A percentile compares a stretch with the other conserved stretches of the same genome.
These are phyloP conservation scores for Prunus salicina DNA, from an alignment of 306 rosid species.

Conservation along the genomic window DNA sequence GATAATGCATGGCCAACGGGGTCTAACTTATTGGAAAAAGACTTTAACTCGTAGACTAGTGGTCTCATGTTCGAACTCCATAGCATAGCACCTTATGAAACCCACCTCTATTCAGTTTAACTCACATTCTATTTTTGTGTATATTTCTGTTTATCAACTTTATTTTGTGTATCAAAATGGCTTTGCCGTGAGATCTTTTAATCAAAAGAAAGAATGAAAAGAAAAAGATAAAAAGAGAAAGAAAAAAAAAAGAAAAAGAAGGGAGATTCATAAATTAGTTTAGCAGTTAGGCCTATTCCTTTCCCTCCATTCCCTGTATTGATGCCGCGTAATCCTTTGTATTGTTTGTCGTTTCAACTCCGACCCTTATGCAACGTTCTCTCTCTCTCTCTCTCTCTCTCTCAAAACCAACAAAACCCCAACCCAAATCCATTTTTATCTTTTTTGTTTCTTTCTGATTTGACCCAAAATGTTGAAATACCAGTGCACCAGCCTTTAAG, in stretches of 20 bases:
- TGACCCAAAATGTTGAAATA: slow-evolving; percentile 24
- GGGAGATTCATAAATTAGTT: slow-evolving; percentile 16
- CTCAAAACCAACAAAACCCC: slow-evolving; percentile 47
- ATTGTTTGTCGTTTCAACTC: slow-evolving; percentile 40
- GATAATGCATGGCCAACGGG: no score
- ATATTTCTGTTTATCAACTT: no score
- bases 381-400: slow-evolving; percentile 43
- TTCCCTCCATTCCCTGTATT: slow-evolving; percentile 29
- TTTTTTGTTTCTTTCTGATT: slow-evolving; percentile 28
- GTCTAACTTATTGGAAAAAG: no score
- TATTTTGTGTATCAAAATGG: no score
- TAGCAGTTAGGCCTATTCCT: slow-evolving; percentile 5
- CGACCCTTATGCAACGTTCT: slow-evolving; percentile 52
- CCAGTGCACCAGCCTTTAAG: slow-evolving; percentile 16
- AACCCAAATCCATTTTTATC: slow-evolving; percentile 36
- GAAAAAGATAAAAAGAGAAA: not conserved
- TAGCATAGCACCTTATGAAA: no score
- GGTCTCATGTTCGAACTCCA: no score
- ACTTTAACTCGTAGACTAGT: no score
- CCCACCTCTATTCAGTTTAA: no score
- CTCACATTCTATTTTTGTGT: no score
- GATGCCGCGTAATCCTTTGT: slow-evolving; percentile 49
- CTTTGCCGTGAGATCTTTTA: no score
- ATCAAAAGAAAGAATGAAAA: no score
- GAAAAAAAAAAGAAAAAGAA: not conserved